Evolutionary conservation across 108 stramenopile species (phyloP).

Genomic region (Nannochloropsis gaditana): DNA sequence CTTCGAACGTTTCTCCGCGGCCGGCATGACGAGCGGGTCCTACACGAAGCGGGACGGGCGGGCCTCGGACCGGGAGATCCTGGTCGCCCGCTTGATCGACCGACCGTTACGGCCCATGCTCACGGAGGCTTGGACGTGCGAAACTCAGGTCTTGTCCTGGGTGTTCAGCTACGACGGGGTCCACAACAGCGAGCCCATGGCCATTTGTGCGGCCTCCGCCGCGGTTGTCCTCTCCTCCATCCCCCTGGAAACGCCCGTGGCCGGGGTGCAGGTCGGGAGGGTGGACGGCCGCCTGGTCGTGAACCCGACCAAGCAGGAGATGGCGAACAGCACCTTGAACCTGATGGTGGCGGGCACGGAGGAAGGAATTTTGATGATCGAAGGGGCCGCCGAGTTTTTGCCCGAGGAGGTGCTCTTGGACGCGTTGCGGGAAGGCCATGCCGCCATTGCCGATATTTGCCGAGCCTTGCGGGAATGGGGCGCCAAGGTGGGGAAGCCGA

Average conservation of each 20-base stretch:
- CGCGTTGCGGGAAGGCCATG: constrained; percentile 72
- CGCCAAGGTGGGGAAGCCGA: constrained; percentile 57
- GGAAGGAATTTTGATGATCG: constrained; percentile 86
- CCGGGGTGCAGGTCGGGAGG: constrained; percentile 71
- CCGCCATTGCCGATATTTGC: constrained; percentile 69
- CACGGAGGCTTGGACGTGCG: constrained; percentile 77
- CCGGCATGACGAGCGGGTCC: constrained; percentile 70
- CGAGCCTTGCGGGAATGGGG: constrained; percentile 65
- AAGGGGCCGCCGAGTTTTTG: constrained; percentile 82
- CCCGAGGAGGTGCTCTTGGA: constrained; percentile 72
- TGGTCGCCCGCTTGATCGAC: constrained; percentile 85
- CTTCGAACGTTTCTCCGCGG: constrained; percentile 77
- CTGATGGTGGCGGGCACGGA: constrained; percentile 75
- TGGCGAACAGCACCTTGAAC: constrained; percentile 61
- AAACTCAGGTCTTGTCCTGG: constrained; percentile 87
- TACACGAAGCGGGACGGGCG: constrained; percentile 80
- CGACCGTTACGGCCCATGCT: constrained; percentile 83
- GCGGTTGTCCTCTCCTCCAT: constrained; percentile 58
- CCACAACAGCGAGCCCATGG: constrained; percentile 41
- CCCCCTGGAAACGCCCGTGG: constrained; percentile 65
- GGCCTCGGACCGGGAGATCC: constrained; percentile 78
- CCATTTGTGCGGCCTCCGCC: constrained; percentile 64
- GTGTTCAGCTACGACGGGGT: constrained; percentile 74
- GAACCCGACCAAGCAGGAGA: constrained; percentile 67
- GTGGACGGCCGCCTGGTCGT: constrained; percentile 59